Base-by-base conservation (phyloP, 805 yeast species). In the Phaffomyces antillensis region DNA sequence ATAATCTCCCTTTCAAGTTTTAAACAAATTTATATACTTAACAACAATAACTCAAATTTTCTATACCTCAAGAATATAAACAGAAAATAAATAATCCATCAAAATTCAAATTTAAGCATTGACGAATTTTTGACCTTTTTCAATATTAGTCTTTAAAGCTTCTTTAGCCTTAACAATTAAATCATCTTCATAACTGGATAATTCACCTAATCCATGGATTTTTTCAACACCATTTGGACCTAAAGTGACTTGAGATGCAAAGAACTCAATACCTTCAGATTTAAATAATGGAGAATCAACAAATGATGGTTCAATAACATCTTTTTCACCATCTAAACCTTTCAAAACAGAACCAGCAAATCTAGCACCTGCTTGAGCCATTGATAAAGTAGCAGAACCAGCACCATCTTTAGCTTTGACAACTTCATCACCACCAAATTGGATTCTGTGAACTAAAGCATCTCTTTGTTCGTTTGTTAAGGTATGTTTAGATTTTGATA, bases 351-450 rank as follows among this genome's bases (percentile, higher is more conserved):
- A 69, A 61, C 79, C 71, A 55, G 85, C 77, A 63, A 84, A 80
- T 66, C 81, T 77, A 48, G 86, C 83, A 69, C 93, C 96, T 46
- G 96, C 95, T 65, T 81, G 86, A 48, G 95, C 95, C 96, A 87
- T 87, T 51, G 96, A 87, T 58, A 87, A 75, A 50, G 96, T 87
- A 56, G 95, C 95, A 31, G 95, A 86, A 59, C 96, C 96, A 56
- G 90, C 88, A 68, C 96, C 96, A 62, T 86, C 80, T 76, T 87
- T 87, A 59, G 96, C 96, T 72, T 86, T 76, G 58, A 87, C 96
- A 55, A 87, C 95, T 75, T 87, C 96, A 64, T 87, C 96, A 73
- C 96, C 96, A 70, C 96, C 96, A 62, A 85, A 89, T 73, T 89
- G 96, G 66, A 89, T 86, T 70, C 96, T 83, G 76, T 87, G 77